These are phyloP conservation scores for Penicillium turbatum DNA, from an alignment of 495 filamentous ascomycete species.

Conservation along the genomic window DNA sequence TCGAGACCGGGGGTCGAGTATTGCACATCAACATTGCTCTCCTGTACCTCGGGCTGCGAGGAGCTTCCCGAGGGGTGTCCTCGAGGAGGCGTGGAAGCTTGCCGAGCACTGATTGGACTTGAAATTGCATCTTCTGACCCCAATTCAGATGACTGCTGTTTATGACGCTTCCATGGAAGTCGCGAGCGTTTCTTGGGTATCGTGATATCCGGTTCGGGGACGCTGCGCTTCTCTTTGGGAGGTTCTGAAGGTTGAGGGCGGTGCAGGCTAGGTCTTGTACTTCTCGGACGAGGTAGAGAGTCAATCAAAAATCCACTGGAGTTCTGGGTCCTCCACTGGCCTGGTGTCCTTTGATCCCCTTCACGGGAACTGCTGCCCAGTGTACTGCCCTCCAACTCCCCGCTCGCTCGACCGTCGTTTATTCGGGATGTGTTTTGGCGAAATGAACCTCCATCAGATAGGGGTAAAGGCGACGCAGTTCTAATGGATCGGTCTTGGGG, in stretches of 20 bases:
- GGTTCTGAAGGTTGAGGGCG: conserved; percentile 26
- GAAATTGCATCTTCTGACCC: conserved; percentile 7
- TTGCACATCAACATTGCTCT: background rate
- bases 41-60: conserved; percentile 8
- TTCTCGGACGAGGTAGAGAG: conserved; percentile 33
- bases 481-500: conserved; percentile 3
- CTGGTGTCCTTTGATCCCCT: conserved; percentile 25
- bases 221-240: conserved; percentile 29
- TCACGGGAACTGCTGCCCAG: conserved; percentile 41
- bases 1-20: conserved; percentile 45
- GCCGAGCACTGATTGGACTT: conserved; percentile 5
- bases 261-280: conserved; percentile 24
- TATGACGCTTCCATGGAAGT: conserved; percentile 38
- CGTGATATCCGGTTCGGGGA: conserved; percentile 30
- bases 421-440: conserved; percentile 22
- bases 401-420: conserved; percentile 31
- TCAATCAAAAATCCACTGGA: conserved; percentile 48
- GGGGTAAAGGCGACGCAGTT: conserved; percentile 5
- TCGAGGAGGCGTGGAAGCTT: conserved; percentile 9
- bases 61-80: conserved; percentile 9
- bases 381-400: conserved; percentile 41
- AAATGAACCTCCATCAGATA: conserved; percentile 18
- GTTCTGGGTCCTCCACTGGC: conserved; percentile 33
- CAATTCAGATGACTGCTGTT: conserved; percentile 24
- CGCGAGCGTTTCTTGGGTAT: conserved; percentile 39